A percentile compares a stretch with the other conserved stretches of the same genome.
Evolutionary conservation across 345 rosid genomes (phyloP).

Genomic region (Eutrema japonicum): DNA sequence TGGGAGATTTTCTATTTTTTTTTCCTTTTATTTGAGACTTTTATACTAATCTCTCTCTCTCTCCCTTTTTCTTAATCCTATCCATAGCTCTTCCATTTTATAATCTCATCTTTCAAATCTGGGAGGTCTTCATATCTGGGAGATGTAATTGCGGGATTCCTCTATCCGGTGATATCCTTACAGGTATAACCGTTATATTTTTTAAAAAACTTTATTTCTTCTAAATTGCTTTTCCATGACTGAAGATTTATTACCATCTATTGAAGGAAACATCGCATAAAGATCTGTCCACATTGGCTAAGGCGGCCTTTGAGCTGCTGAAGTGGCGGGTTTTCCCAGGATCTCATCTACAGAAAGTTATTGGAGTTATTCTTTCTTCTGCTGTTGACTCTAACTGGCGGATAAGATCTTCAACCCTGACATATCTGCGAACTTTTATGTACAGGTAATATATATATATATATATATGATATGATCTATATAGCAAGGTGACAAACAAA

Average conservation of each 20-base stretch:
- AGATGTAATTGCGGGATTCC: slow-evolving; percentile 75
- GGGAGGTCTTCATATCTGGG: slow-evolving; percentile 91
- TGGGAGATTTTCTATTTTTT: neutral
- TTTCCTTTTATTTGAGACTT: slow-evolving; percentile 19
- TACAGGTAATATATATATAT: slow-evolving; percentile 62
- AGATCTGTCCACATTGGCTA: slow-evolving; percentile 92
- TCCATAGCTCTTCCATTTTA: slow-evolving; percentile 82
- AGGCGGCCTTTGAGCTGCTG: slow-evolving; percentile 90
- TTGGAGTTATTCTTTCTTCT: slow-evolving; percentile 69
- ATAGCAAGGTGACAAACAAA: slow-evolving; percentile 31
- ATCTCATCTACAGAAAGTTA: slow-evolving; percentile 80
- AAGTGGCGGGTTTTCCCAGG: slow-evolving; percentile 89
- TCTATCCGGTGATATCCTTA: slow-evolving; percentile 86
- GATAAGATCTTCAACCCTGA: slow-evolving; percentile 90
- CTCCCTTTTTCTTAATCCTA: slow-evolving; percentile 4
- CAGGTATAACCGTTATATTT: slow-evolving; percentile 61
- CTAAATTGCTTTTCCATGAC: slow-evolving; percentile 14
- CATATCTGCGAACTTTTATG: slow-evolving; percentile 93
- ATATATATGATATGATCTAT: slow-evolving; percentile 7
- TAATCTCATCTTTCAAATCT: slow-evolving; percentile 83
- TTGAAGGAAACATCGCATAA: slow-evolving; percentile 95
- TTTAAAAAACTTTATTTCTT: slow-evolving; percentile 1
- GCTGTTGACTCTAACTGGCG: slow-evolving; percentile 92
- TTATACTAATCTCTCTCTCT: slow-evolving; percentile 6
- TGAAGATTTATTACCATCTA: slow-evolving; percentile 22